Evolutionary conservation across 139 green algal species (phyloP).

Genomic region (Ulvella scutata): DNA sequence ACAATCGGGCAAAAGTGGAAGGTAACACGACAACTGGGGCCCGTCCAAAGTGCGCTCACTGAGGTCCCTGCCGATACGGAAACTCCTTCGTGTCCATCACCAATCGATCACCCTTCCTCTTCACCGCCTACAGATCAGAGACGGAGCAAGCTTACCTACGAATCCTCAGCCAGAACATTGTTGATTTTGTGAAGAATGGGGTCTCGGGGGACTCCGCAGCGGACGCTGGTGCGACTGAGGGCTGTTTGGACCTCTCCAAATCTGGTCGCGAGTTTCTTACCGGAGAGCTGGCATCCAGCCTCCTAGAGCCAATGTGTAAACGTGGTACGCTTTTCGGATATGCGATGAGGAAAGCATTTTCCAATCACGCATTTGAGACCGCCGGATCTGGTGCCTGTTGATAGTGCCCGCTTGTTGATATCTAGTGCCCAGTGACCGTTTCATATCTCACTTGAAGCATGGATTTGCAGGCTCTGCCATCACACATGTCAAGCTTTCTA

Average conservation of each 20-base stretch:
- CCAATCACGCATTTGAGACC: too few species aligned
- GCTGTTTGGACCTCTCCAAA: neutral
- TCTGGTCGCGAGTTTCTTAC: neutral
- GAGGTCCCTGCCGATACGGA: too few species aligned
- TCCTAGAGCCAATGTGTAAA: neutral
- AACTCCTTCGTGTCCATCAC: too few species aligned
- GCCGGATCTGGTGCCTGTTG: too few species aligned
- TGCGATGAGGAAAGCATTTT: too few species aligned
- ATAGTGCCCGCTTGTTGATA: neutral
- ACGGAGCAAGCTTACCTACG: neutral
- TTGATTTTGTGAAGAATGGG: neutral
- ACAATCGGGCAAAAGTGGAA: neutral
- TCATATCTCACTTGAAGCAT: neutral
- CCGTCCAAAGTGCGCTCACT: neutral
- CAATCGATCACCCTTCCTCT: too few species aligned
- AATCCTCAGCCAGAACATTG: neutral
- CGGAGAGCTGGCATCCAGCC: neutral
- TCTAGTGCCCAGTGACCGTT: neutral
- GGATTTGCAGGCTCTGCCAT: neutral
- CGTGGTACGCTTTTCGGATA: neutral
- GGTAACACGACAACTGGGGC: neutral
- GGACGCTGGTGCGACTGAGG: neutral
- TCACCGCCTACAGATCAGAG: neutral
- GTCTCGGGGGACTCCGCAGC: neutral
- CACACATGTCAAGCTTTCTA: constrained; percentile 58